These are phyloP conservation scores for Globisporangium cystogenes DNA, from an alignment of 352 stramenopile genomes.

Conservation along the genomic window DNA sequence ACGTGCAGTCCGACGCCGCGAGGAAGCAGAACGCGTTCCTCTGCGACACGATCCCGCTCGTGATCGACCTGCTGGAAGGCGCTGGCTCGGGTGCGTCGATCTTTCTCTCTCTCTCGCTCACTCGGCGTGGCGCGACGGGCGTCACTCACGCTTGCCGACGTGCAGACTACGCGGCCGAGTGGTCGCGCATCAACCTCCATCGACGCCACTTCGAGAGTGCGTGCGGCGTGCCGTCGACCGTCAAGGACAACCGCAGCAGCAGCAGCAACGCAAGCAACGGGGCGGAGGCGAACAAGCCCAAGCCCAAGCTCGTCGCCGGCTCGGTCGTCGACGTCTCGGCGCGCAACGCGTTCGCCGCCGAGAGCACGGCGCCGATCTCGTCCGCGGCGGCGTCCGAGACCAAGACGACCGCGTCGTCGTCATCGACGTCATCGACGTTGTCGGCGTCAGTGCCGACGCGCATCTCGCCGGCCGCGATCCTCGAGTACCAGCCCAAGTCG, in stretches of 20 bases:
- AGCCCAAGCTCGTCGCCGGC: slow-evolving; percentile 10
- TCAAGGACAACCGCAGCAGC: slow-evolving; percentile 25
- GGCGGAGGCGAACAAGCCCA: background rate
- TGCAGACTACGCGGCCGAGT: slow-evolving; percentile 61
- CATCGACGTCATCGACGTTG: no score
- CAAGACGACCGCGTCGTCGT: slow-evolving; percentile 7
- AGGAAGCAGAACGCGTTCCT: slow-evolving; percentile 70
- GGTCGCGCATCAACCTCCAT: slow-evolving; percentile 73
- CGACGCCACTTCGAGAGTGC: slow-evolving; percentile 74
- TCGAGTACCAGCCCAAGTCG: slow-evolving; percentile 74
- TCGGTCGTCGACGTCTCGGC: slow-evolving; percentile 11
- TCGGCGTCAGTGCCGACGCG: slow-evolving; percentile 9
- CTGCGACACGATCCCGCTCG: slow-evolving; percentile 44
- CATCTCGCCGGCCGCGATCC: slow-evolving; percentile 29
- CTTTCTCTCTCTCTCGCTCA: no score
- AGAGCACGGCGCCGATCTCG: slow-evolving; percentile 1
- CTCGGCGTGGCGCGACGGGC: no score
- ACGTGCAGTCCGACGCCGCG: slow-evolving; percentile 56
- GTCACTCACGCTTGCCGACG: background rate
- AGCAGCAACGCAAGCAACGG: slow-evolving; percentile 5
- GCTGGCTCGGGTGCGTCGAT: slow-evolving; percentile 48
- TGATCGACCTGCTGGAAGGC: slow-evolving; percentile 65
- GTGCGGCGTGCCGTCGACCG: slow-evolving; percentile 50
- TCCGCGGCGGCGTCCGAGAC: slow-evolving; percentile 3
- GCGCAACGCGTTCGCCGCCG: slow-evolving; percentile 14